These are phyloP conservation scores for Chlorella sp. DNA, from an alignment of 139 green algal genomes.

Conservation along the genomic window DNA sequence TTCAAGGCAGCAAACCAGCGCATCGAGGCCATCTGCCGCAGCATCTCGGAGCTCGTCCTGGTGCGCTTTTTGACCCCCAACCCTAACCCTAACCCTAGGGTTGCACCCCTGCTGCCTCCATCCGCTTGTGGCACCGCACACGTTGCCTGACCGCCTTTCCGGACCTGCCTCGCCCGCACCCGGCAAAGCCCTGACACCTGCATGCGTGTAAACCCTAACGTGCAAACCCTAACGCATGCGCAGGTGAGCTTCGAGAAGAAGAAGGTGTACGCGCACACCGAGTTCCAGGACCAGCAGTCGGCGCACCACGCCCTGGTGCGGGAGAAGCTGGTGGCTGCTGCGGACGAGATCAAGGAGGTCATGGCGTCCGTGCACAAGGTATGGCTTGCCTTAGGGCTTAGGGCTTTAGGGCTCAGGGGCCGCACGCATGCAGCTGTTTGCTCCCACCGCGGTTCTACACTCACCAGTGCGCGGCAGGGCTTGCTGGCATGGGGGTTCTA, in stretches of 20 bases:
- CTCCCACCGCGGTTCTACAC: not conserved
- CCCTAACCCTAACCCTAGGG: not conserved
- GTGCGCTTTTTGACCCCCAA: not conserved
- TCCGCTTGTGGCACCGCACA: slow-evolving; percentile 5
- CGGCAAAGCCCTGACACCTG: no score
- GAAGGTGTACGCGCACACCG: slow-evolving; percentile 70
- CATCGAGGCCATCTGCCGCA: slow-evolving; percentile 54
- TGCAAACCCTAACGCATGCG: no score
- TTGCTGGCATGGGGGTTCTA: no score
- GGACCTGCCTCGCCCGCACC: no score
- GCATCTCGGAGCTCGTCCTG: slow-evolving; percentile 61
- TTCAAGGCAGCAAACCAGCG: slow-evolving; percentile 61
- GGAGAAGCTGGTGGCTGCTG: slow-evolving; percentile 30
- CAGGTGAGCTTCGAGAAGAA: slow-evolving; percentile 81
- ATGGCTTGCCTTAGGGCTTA: not conserved
- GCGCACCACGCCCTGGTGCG: slow-evolving; percentile 49
- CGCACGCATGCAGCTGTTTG: not conserved
- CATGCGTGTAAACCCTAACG: no score
- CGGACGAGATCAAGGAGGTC: slow-evolving; percentile 47
- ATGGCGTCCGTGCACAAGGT: slow-evolving; percentile 49
- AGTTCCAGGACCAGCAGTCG: slow-evolving; percentile 68
- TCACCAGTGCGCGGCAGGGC: no score
- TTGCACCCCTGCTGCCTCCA: not conserved
- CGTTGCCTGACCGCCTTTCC: no score
- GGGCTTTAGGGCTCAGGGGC: no score